Percentiles rank a stretch among this genome's conserved stretches.
These are phyloP conservation scores for Microsporum canis DNA, from an alignment of 2,329 filamentous ascomycete genomes.

Conservation along the genomic window DNA sequence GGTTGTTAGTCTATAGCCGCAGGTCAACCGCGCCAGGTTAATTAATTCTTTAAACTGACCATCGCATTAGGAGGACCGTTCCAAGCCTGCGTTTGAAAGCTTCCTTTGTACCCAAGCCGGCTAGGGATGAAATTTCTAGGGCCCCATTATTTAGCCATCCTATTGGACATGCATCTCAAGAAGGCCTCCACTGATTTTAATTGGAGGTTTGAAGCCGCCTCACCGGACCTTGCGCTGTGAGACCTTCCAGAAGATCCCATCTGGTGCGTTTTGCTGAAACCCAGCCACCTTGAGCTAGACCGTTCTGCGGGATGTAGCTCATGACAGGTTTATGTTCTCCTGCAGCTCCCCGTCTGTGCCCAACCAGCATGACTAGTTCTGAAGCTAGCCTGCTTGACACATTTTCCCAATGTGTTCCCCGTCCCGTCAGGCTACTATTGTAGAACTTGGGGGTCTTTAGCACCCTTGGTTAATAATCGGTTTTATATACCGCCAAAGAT, in stretches of 20 bases:
- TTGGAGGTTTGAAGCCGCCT: background rate
- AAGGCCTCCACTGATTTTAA: background rate
- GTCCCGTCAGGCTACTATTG: constrained; percentile 16
- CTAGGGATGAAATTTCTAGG: background rate
- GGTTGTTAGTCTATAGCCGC: background rate
- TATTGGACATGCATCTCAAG: background rate
- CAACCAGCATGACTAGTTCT: constrained; percentile 11
- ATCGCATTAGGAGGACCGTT: background rate
- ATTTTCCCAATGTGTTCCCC: constrained; percentile 15
- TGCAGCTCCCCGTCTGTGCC: constrained; percentile 15
- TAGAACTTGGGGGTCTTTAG: constrained; percentile 22
- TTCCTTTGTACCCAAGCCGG: background rate
- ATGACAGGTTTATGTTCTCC: constrained; percentile 10
- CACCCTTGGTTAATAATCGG: constrained; percentile 22
- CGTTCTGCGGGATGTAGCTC: constrained; percentile 13
- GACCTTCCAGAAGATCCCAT: constrained; percentile 13
- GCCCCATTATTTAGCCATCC: background rate
- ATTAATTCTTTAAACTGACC: background rate
- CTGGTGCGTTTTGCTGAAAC: background rate
- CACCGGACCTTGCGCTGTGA: constrained; percentile 3
- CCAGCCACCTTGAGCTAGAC: constrained; percentile 9
- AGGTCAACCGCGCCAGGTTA: background rate
- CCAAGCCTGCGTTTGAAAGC: background rate
- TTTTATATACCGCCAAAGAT: constrained; percentile 19
- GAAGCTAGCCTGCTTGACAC: constrained; percentile 15